Conservation (phyloP, 2,329 filamentous ascomycete genomes). For the Pseudogymnoascus sp. region DNA sequence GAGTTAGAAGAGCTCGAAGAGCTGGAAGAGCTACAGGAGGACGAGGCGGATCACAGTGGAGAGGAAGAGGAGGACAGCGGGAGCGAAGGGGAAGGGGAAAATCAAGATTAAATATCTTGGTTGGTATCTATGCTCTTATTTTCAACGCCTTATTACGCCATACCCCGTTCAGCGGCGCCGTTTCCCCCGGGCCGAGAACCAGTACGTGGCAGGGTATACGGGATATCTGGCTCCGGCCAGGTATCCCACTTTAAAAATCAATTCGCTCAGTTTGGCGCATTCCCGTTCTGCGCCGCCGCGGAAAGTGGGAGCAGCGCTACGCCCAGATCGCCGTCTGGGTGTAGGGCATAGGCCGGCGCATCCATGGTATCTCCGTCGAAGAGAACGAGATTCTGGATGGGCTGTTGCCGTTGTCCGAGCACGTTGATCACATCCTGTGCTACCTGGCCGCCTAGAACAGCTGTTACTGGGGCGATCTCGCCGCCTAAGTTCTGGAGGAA, state of each 20-base stretch:
- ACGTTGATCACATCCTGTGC: slow-evolving; percentile 98
- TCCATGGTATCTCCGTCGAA: slow-evolving; percentile 81
- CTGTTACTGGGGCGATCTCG: slow-evolving; percentile 79
- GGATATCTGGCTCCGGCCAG: slow-evolving; percentile 12
- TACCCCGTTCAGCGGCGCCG: background rate
- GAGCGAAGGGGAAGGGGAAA: slow-evolving; percentile 24
- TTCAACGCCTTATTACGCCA: slow-evolving; percentile 1
- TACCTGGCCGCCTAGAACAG: slow-evolving; percentile 81
- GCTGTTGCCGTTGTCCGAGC: slow-evolving; percentile 81
- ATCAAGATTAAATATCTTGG: slow-evolving; percentile 17
- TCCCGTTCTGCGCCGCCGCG: slow-evolving; percentile 19
- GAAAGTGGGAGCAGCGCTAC: slow-evolving; percentile 36
- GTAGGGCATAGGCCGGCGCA: slow-evolving; percentile 72
- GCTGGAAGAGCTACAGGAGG: slow-evolving; percentile 22
- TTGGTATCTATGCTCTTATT: slow-evolving; percentile 16
- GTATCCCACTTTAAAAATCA: slow-evolving; percentile 14
- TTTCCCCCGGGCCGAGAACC: background rate
- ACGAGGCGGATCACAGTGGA: slow-evolving; percentile 22
- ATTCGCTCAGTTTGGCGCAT: slow-evolving; percentile 12
- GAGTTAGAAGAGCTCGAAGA: slow-evolving; percentile 28
- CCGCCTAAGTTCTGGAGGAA: slow-evolving; percentile 82
- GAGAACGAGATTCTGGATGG: slow-evolving; percentile 87
- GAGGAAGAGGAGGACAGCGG: slow-evolving; percentile 30
- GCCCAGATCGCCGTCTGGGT: slow-evolving; percentile 56
- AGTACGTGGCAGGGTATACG: background rate